Evolutionary conservation across 345 rosid species (phyloP).

Genomic region (Camelina sativa): DNA sequence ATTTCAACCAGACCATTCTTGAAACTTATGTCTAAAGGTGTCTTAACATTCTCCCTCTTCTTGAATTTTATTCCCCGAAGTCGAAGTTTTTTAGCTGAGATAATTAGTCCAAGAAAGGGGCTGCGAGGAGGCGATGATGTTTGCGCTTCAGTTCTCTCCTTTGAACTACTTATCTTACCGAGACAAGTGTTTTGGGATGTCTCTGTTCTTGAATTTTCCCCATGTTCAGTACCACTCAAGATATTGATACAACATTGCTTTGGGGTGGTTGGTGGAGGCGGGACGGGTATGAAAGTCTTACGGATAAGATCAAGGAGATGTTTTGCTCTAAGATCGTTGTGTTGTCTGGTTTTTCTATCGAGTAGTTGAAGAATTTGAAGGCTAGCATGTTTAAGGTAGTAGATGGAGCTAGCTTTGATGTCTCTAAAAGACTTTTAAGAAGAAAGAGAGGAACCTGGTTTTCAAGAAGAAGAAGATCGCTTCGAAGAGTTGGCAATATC

Average conservation of each 20-base stretch:
- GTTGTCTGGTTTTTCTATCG: slow-evolving; percentile 1
- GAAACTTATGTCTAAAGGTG: slow-evolving; percentile 56
- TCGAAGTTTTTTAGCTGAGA: slow-evolving; percentile 52
- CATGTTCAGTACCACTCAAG: neutral
- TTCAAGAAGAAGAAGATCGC: slow-evolving; percentile 30
- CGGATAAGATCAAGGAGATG: slow-evolving; percentile 38
- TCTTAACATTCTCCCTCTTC: slow-evolving; percentile 37
- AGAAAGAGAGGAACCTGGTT: slow-evolving; percentile 35
- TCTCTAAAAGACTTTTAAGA: slow-evolving; percentile 8
- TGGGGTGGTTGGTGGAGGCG: neutral
- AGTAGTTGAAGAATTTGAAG: slow-evolving; percentile 8
- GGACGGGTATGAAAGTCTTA: slow-evolving; percentile 9
- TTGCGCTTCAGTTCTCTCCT: neutral
- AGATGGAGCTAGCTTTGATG: slow-evolving; percentile 28
- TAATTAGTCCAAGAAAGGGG: slow-evolving; percentile 42
- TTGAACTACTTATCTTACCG: neutral
- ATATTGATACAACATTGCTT: neutral
- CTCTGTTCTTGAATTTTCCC: slow-evolving; percentile 6
- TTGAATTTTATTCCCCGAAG: slow-evolving; percentile 48
- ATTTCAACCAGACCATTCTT: slow-evolving; percentile 50
- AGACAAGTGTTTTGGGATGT: neutral
- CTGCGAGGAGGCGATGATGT: neutral
- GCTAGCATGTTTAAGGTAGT: slow-evolving; percentile 14
- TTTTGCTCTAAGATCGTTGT: slow-evolving; percentile 4
- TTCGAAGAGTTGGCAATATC: slow-evolving; percentile 41